phyloP scores from a whole-genome alignment of 2,329 filamentous ascomycete species.

The Neoscytalidium dimidiatum region DNA sequence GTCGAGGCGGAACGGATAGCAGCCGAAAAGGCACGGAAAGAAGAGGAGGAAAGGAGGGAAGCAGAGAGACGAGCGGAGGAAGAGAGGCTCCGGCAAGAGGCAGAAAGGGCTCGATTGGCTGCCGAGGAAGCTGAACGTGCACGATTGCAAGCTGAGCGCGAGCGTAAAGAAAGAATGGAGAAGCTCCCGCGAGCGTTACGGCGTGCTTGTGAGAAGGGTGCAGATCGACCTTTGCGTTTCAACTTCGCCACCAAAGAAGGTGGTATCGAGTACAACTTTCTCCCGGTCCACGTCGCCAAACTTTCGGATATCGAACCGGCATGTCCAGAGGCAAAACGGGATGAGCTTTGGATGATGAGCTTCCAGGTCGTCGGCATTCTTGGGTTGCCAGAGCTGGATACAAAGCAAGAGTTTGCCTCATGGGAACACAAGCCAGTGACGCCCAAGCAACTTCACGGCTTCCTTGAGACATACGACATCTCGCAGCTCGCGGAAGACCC shows the following conservation, averaged over 20 bases:
- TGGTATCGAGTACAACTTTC: constrained; percentile 40
- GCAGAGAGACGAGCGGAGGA: constrained; percentile 6
- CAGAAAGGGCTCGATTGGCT: constrained; percentile 11
- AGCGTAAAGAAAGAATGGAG: constrained; percentile 34
- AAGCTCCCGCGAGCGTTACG: constrained; percentile 39
- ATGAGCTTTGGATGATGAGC: constrained; percentile 38
- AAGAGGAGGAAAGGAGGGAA: constrained; percentile 28
- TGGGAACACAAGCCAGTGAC: constrained; percentile 40
- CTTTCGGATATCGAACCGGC: constrained; percentile 29
- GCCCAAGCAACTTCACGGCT: constrained; percentile 34
- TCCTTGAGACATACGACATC: constrained; percentile 40
- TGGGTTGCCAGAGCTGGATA: constrained; percentile 41
- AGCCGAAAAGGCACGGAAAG: constrained; percentile 33
- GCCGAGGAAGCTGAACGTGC: constrained; percentile 26
- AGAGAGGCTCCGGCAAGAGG: constrained; percentile 8
- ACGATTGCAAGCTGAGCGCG: constrained; percentile 28
- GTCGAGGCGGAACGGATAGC: constrained; percentile 26
- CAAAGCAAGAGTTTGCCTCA: constrained; percentile 29
- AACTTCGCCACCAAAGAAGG: constrained; percentile 35
- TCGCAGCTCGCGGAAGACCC: constrained; percentile 41
- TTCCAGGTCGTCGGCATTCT: constrained; percentile 44
- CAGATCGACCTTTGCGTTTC: constrained; percentile 39
- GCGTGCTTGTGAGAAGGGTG: constrained; percentile 39
- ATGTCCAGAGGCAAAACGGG: constrained; percentile 22
- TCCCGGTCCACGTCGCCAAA: constrained; percentile 40